Evolutionary conservation across 352 stramenopile genomes (phyloP), one percentile per base, ranked within the genome.

Genomic region (Phytophthora sp.): DNA sequence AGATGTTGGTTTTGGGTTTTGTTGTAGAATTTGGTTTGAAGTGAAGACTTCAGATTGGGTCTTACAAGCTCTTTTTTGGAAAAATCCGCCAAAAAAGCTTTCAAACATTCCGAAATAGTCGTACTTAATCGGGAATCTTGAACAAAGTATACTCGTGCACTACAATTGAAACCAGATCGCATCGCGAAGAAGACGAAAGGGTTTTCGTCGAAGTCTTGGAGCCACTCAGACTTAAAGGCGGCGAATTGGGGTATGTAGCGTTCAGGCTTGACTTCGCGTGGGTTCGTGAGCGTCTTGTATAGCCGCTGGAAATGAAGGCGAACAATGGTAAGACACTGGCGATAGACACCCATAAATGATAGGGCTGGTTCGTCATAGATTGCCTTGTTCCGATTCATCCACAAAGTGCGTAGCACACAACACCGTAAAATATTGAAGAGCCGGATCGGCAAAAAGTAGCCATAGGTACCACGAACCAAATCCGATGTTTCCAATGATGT

Each of bases 341-440:
- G n/a, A 2, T 23, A 44, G 15, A 44, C 5, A 18, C 36, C 1
- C 8, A 44, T 44, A 4, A n/a, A 44, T 23, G 2, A 23, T 13
- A 16, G 21, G 36, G 21, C 36, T 18, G 56, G 35, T 12, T 30
- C 0, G 3, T 57, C 30, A 18, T 52, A 64, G 6, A 64, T 42
- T 16, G 57, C 57, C 18, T 58, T 50, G 41, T 60, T 60, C 1
- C 58, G 58, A 24, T 60, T 39, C 7, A 60, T 46, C 41, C 50
- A 67, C 30, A 67, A n/a, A 30, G 15, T 55, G 0, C 42, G 41
- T 8, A 60, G n/a, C 4, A 60, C 13, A 21, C 35, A 45, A 23
- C 41, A 54, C 2, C 39, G 29, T 33, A 63, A 2, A 39, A 57
- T 18, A 15, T 51, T 56, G 45, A 64, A 57, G n/a, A 64, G 23